These are phyloP conservation scores for Sparassis latifolia DNA, from an alignment of 1,284 basidiomycete genomes.

Conservation along the genomic window DNA sequence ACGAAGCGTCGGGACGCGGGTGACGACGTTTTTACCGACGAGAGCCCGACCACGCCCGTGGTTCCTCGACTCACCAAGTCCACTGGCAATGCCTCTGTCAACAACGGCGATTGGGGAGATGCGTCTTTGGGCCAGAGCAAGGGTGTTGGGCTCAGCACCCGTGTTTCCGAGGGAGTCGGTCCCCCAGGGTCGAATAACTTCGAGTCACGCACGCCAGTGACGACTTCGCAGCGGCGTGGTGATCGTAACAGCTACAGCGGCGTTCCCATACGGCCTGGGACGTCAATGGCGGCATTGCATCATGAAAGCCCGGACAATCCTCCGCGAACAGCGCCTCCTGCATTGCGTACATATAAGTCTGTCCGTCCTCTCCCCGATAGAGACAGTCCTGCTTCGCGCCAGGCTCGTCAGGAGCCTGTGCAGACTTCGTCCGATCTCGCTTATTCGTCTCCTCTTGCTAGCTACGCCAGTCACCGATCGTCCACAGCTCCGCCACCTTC, in stretches of 20 bases:
- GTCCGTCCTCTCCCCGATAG: slow-evolving; percentile 21
- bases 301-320: slow-evolving; percentile 22
- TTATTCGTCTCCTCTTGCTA: slow-evolving; percentile 19
- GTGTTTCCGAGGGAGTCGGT: slow-evolving; percentile 13
- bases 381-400: slow-evolving; percentile 5
- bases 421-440: slow-evolving; percentile 14
- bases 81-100: slow-evolving; percentile 15
- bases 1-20: slow-evolving; percentile 29
- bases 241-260: slow-evolving; percentile 17
- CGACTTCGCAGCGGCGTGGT: slow-evolving; percentile 7
- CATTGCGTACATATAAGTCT: slow-evolving; percentile 28
- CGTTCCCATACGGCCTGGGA: slow-evolving; percentile 32
- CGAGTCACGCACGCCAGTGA: slow-evolving; percentile 20
- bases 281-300: slow-evolving; percentile 43
- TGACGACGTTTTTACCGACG: slow-evolving; percentile 34
- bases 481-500: slow-evolving; percentile 11
- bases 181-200: slow-evolving; percentile 2
- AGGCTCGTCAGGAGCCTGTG: slow-evolving; percentile 2
- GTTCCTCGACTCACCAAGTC: slow-evolving; percentile 16
- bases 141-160: slow-evolving; percentile 4
- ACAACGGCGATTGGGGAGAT: slow-evolving; percentile 11
- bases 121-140: slow-evolving; percentile 5
- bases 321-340: slow-evolving; percentile 31
- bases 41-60: slow-evolving; percentile 2
- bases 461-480: slow-evolving; percentile 4